Conservation (phyloP, 495 filamentous ascomycete species). For the Lophium mytilinum region DNA sequence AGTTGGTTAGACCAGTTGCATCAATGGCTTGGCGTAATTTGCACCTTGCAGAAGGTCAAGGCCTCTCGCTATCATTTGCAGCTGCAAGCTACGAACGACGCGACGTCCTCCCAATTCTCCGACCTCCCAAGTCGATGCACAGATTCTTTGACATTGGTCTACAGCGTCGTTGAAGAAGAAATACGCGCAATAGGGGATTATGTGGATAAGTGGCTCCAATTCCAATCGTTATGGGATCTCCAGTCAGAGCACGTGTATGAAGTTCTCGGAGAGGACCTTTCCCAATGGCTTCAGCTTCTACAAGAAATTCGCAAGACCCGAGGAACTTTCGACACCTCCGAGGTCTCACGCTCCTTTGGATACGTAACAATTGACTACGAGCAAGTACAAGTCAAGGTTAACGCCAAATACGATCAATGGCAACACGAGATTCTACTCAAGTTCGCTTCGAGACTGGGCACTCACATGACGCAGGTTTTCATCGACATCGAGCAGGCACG, state of each 20-base stretch:
- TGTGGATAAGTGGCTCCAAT: conserved; percentile 95
- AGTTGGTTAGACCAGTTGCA: conserved; percentile 92
- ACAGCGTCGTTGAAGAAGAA: conserved; percentile 70
- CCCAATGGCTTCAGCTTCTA: conserved; percentile 85
- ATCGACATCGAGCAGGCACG: conserved; percentile 82
- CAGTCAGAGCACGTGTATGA: conserved; percentile 93
- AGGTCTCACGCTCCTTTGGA: conserved; percentile 82
- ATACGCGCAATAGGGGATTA: conserved; percentile 68
- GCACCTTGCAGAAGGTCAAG: conserved; percentile 85
- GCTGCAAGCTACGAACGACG: conserved; percentile 51
- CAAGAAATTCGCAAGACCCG: conserved; percentile 91
- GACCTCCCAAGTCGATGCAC: conserved; percentile 77
- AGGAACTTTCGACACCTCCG: conserved; percentile 91
- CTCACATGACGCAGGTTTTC: conserved; percentile 80
- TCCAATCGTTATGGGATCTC: conserved; percentile 97
- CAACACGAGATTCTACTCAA: conserved; percentile 92
- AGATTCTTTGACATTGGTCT: conserved; percentile 65
- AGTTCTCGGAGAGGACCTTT: conserved; percentile 79
- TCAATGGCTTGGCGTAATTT: conserved; percentile 84
- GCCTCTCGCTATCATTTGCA: conserved; percentile 91
- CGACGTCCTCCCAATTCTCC: conserved; percentile 66
- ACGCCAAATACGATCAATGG: conserved; percentile 99
- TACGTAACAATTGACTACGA: conserved; percentile 94
- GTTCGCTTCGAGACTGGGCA: conserved; percentile 84
- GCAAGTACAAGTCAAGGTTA: conserved; percentile 95